phyloP scores from a whole-genome alignment of 169 alveolate species.

The Cryptosporidium sp. region DNA sequence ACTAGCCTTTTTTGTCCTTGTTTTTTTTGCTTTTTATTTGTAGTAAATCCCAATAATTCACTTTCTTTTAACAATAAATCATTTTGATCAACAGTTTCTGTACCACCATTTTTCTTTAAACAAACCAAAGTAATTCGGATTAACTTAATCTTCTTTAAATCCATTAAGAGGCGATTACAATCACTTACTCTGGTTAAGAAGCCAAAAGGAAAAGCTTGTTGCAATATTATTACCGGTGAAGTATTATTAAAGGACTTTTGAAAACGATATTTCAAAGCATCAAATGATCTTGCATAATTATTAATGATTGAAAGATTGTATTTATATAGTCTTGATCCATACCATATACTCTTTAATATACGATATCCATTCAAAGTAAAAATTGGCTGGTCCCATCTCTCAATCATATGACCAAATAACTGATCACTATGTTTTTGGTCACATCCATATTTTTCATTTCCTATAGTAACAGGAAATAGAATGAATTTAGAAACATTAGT shows the following conservation, averaged over 20 bases:
- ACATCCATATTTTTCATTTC: conserved; percentile 73
- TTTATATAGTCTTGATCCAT: conserved; percentile 53
- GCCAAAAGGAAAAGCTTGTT: conserved; percentile 72
- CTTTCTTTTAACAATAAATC: conserved; percentile 39
- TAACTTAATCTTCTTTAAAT: conserved; percentile 8
- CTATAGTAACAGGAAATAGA: conserved; percentile 60
- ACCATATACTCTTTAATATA: conserved; percentile 53
- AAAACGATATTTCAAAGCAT: conserved; percentile 47
- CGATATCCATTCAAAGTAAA: conserved; percentile 64
- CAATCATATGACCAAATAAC: conserved; percentile 61
- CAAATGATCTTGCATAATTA: conserved; percentile 32
- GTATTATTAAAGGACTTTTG: background rate
- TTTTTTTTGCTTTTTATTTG: conserved; percentile 12
- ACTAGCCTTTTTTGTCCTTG: conserved; percentile 34
- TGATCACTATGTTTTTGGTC: conserved; percentile 35
- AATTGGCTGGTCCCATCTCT: conserved; percentile 74
- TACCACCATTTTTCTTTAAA: conserved; percentile 57
- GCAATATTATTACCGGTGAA: conserved; percentile 61
- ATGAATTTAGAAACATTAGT: conserved; percentile 57
- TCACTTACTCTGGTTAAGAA: conserved; percentile 59
- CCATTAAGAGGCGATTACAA: conserved; percentile 30
- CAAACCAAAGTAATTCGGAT: conserved; percentile 46
- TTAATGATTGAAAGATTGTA: conserved; percentile 22
- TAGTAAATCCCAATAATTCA: conserved; percentile 24
- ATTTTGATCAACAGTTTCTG: conserved; percentile 3